Conservation (phyloP, 169 alveolate species). For the Plasmodium relictum region DNA sequence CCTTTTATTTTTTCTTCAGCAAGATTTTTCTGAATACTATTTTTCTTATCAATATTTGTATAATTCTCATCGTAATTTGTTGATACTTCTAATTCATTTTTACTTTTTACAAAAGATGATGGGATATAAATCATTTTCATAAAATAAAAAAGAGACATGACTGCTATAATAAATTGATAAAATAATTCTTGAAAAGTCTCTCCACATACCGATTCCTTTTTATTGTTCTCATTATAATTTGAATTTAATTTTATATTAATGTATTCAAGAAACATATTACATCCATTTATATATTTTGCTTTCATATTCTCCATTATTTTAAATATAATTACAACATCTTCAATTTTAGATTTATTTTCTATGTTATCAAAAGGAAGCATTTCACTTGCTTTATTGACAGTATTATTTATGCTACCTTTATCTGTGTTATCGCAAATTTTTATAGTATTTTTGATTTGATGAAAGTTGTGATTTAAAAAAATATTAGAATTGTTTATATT, state of each 20-base stretch:
- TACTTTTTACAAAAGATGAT: constrained; percentile 40
- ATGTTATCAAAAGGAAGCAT: background rate
- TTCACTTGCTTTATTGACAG: background rate
- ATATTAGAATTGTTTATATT: constrained; percentile 8
- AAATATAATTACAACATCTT: constrained; percentile 52
- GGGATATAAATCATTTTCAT: constrained; percentile 53
- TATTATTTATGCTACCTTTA: background rate
- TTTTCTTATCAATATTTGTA: background rate
- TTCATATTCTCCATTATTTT: constrained; percentile 24
- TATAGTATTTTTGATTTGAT: background rate
- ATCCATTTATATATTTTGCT: constrained; percentile 21
- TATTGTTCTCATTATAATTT: background rate
- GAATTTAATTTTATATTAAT: constrained; percentile 9
- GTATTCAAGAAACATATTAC: constrained; percentile 54
- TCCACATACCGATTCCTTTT: background rate
- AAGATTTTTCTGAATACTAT: background rate
- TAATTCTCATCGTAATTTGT: background rate
- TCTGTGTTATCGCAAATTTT: background rate
- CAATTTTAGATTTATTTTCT: constrained; percentile 14
- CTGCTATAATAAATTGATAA: constrained; percentile 44
- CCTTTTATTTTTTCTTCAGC: background rate
- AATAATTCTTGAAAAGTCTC: constrained; percentile 60
- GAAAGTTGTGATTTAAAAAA: background rate
- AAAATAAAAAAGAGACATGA: constrained; percentile 59
- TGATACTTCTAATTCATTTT: background rate